Evolutionary conservation across 1,284 basidiomycete genomes (phyloP), one percentile per base, ranked within the genome.

Genomic region (Rhodotorula sp.): DNA sequence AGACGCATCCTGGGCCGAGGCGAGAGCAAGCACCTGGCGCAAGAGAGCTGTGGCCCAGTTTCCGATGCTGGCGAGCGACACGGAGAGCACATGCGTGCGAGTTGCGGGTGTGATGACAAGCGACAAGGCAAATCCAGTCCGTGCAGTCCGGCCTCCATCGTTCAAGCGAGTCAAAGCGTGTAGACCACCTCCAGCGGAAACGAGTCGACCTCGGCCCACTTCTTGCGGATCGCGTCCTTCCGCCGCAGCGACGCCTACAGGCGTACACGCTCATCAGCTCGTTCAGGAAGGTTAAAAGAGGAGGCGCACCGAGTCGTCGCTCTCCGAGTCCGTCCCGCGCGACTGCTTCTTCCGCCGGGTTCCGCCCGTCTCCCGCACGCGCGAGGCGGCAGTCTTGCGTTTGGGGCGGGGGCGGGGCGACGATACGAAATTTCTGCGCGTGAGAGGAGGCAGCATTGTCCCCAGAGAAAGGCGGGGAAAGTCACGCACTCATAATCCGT

Each of bases 181-280:
- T 17, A 29, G 17, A n/a, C 34, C 5, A 55, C 54, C 36, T 72
- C 63, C 36, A 72, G 48, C 37, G 44, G 9, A 32, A 53, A 72
- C n/a, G 21, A 55, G 56, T 72, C 70, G n/a, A 72, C 37, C 29
- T 60, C 70, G 13, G 34, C 21, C 70, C 70, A 72, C 39, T 72
- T 72, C 36, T 15, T 15, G 17, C 59, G 63, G 5, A 48, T 46
- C 17, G 27, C 36, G 17, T 62, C 46, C 48, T 62, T 67, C n/a
- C 36, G 27, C 1, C 32, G 48, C 17, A 50, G 59, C 59, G 25
- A 34, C 12, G 27, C 55, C 55, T 57, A 41, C 12, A 12, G 8
- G 27, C 1, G 22, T 13, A 3, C n/a, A 1, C 21, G 15, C 22
- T 39, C 44, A 19, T 44, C 44, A 21, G n/a, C n/a, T n/a, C n/a